Conservation (phyloP, 1,284 basidiomycete genomes). For the Veloporphyrellus conicus region DNA sequence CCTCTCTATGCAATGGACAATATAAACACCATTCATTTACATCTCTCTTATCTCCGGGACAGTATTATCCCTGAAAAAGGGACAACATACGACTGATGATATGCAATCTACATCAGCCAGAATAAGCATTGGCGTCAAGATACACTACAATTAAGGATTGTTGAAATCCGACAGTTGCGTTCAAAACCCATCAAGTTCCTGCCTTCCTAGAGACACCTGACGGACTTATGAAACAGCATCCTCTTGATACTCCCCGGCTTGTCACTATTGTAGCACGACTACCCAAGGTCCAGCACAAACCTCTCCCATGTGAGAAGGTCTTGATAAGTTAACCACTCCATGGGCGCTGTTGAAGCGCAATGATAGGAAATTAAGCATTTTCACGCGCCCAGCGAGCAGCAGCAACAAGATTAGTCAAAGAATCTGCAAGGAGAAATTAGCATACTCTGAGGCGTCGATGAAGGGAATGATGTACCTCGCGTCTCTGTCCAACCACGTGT, state of each 20-base stretch:
- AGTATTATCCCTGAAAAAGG: too few relatives aligned
- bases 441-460: conserved; percentile 1
- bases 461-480: conserved; percentile 45
- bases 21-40: background rate
- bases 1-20: background rate
- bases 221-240: conserved; percentile 31
- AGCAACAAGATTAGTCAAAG: conserved; percentile 84
- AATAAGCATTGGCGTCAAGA: background rate
- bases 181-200: conserved; percentile 39
- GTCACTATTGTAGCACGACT: conserved; percentile 43
- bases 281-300: conserved; percentile 40
- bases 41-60: background rate
- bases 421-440: conserved; percentile 39
- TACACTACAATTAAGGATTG: conserved; percentile 47
- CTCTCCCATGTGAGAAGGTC: conserved; percentile 12
- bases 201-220: conserved; percentile 39
- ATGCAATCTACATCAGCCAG: too few relatives aligned
- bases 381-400: conserved; percentile 87
- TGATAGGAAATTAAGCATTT: conserved; percentile 58
- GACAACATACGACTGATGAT: too few relatives aligned
- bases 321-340: conserved; percentile 46
- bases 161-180: conserved; percentile 56
- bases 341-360: conserved; percentile 89
- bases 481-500: conserved; percentile 97
- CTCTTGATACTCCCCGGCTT: conserved; percentile 23